These are phyloP conservation scores for Boletus insuetus DNA, from an alignment of 768 basidiomycete species.

Conservation along the genomic window DNA sequence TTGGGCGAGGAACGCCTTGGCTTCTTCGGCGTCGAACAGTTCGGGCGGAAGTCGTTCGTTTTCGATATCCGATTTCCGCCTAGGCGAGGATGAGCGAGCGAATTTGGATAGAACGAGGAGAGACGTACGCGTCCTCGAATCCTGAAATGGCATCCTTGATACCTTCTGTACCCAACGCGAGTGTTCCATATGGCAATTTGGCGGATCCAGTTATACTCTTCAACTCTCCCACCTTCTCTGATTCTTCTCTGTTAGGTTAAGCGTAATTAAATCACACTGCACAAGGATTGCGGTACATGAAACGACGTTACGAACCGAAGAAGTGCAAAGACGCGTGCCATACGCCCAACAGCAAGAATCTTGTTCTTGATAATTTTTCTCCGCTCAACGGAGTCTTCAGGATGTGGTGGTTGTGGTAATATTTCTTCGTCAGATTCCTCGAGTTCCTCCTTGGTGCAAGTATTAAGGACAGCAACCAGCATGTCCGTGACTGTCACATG, in stretches of 20 bases:
- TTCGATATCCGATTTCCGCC: slow-evolving; percentile 97
- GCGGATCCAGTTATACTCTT: slow-evolving; percentile 82
- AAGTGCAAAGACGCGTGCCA: slow-evolving; percentile 94
- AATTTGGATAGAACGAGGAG: neutral
- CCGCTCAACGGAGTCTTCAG: slow-evolving; percentile 63
- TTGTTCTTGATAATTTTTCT: slow-evolving; percentile 96
- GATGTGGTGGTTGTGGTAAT: slow-evolving; percentile 34
- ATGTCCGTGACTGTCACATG: slow-evolving; percentile 84
- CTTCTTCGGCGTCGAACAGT: slow-evolving; percentile 78
- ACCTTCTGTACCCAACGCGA: slow-evolving; percentile 88
- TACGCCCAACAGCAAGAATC: slow-evolving; percentile 95
- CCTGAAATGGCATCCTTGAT: slow-evolving; percentile 92
- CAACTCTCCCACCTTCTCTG: slow-evolving; percentile 95
- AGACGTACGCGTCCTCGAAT: slow-evolving; percentile 92
- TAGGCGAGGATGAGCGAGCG: slow-evolving; percentile 29
- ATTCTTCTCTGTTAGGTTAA: slow-evolving; percentile 73
- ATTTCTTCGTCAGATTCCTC: slow-evolving; percentile 66
- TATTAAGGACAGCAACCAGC: slow-evolving; percentile 94
- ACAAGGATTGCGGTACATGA: neutral
- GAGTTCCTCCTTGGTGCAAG: slow-evolving; percentile 94
- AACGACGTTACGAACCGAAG: slow-evolving; percentile 69
- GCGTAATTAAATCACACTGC: neutral
- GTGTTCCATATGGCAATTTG: slow-evolving; percentile 77
- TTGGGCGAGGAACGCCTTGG: slow-evolving; percentile 54
- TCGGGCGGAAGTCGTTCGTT: slow-evolving; percentile 98